Evolutionary conservation across 2,329 filamentous ascomycete species (phyloP).

Genomic region (Pseudogymnoascus sp.): DNA sequence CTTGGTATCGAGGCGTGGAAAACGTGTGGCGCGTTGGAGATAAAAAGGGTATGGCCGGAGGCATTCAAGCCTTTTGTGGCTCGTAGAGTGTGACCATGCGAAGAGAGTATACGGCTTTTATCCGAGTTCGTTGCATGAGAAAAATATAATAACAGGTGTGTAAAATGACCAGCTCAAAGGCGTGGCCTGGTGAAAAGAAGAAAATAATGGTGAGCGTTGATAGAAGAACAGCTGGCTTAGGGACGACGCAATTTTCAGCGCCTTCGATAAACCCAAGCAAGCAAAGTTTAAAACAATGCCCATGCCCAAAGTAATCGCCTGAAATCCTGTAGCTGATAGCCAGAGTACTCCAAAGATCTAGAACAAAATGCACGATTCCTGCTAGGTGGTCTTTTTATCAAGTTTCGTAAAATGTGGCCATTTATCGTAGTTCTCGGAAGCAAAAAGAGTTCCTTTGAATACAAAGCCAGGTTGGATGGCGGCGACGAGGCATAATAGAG

Average conservation of each 20-base stretch:
- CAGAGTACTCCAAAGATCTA: neutral
- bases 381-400: conserved; percentile 6
- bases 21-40: conserved; percentile 7
- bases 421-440: neutral
- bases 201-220: neutral
- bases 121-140: neutral
- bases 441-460: neutral
- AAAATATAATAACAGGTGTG: conserved; percentile 8
- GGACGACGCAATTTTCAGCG: conserved; percentile 5
- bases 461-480: neutral
- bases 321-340: neutral
- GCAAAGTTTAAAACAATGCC: neutral
- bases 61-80: neutral
- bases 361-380: conserved; percentile 3
- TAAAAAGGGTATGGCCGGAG: neutral
- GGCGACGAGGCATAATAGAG: neutral
- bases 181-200: neutral
- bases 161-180: conserved; percentile 2
- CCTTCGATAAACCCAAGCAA: neutral
- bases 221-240: neutral
- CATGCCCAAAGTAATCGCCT: conserved; percentile 2
- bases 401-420: conserved; percentile 8
- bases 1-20: conserved; percentile 8
- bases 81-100: neutral
- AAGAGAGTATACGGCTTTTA: conserved; percentile 1